Conservation (phyloP, 257 asterid species). For the Anisodus tanguticus region DNA sequence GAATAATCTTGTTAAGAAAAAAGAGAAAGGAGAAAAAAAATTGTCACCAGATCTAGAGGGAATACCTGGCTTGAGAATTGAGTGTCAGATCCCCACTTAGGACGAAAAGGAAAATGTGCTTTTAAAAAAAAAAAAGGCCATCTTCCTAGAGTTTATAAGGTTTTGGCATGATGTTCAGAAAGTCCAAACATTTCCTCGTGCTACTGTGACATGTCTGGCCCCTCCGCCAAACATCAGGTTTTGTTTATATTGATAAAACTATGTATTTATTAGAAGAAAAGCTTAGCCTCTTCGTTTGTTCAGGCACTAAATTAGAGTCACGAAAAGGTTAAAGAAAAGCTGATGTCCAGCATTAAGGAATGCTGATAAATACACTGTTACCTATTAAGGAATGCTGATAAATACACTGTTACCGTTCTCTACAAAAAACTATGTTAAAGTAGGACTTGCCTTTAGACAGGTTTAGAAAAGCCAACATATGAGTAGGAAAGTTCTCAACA, state of each 20-base stretch:
- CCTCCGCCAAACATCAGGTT: conserved; percentile 5
- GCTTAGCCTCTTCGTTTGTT: background rate
- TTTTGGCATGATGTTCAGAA: background rate
- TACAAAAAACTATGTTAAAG: background rate
- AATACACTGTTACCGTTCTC: background rate
- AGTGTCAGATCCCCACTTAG: background rate
- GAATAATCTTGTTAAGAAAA: background rate
- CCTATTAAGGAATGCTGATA: background rate
- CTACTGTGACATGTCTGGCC: background rate
- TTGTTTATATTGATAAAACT: background rate
- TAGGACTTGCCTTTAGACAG: conserved; percentile 23
- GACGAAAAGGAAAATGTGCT: background rate
- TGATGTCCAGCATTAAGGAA: conserved; percentile 1
- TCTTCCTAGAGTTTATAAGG: background rate
- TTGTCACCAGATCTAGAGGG: background rate
- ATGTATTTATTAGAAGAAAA: background rate
- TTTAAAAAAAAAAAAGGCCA: background rate
- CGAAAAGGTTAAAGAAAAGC: background rate
- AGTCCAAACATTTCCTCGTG: conserved; percentile 10
- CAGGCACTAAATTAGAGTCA: background rate
- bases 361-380: background rate
- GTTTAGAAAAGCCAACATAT: background rate
- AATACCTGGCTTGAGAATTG: background rate
- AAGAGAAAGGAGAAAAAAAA: background rate
- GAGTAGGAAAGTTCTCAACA: conserved; percentile 8